Evolutionary conservation across 176 grass and related monocot genomes (phyloP).

Genomic region (Metroxylon sagu): DNA sequence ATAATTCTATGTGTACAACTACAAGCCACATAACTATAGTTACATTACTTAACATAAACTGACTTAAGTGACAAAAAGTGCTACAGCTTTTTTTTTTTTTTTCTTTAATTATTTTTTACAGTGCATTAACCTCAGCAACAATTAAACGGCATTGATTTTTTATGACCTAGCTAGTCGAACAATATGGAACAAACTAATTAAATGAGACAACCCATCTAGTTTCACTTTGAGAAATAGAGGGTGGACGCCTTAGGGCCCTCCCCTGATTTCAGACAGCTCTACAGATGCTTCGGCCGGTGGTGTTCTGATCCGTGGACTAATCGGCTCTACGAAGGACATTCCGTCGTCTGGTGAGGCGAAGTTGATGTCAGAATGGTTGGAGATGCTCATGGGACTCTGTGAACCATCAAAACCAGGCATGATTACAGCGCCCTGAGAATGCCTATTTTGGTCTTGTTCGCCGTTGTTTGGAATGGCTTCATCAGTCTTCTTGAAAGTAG

Average conservation of each 20-base stretch:
- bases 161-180: no score
- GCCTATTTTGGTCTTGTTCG: neutral
- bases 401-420: neutral
- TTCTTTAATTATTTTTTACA: no score
- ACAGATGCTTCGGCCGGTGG: neutral
- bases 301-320: neutral
- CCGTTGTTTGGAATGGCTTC: neutral
- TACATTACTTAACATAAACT: no score
- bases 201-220: no score
- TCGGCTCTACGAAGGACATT: neutral
- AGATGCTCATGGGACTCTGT: slow-evolving; percentile 12
- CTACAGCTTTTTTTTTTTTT: no score
- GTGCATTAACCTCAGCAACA: no score
- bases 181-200: no score
- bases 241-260: neutral
- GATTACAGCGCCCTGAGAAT: neutral
- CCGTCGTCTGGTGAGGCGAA: neutral
- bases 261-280: neutral
- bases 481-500: slow-evolving; percentile 42
- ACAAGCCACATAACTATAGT: no score
- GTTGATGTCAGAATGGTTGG: neutral
- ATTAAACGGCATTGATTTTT: no score
- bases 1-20: no score
- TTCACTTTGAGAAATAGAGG: no score
- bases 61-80: no score